Evolutionary conservation across 345 rosid genomes (phyloP), one percentile per base, ranked within the genome.

Genomic region (Pistacia vera): DNA sequence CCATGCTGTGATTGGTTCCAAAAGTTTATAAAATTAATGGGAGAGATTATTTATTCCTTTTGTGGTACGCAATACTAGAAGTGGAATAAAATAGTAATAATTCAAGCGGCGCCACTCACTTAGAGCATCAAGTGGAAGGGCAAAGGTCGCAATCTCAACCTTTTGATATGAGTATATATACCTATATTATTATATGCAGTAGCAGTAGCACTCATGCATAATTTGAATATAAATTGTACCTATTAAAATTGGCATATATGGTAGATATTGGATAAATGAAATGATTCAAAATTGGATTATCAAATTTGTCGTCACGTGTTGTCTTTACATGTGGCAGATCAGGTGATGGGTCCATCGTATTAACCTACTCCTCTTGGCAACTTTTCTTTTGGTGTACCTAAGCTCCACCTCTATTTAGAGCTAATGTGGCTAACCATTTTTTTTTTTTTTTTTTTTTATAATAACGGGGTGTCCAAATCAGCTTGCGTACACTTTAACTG

Each of bases 81-180:
- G 76, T 28, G 25, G 68, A 1, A 57, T 14, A 38, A 1, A 67
- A 9, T 46, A 52, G 65, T 76, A 79, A 84, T 74, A 71, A 81
- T 79, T 75, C 80, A 79, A 79, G 74, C 78, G 81, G 83, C 85
- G 83, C 81, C 83, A 63, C 81, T 71, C 59, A 16, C 64, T 75
- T 68, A 63, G 41, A 38, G 63, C 67, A 70, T 68, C 72, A 48
- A 70, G 22, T 11, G 52, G 63, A 70, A 75, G 35, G 73, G 79
- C 36, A 51, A 79, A 65, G 57, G 78, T 81, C 72, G 18, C 33
- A 54, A 11, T 72, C 73, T 73, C 61, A 8, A 58, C 66, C 67
- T 72, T 72, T 71, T n/a, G 56, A 20, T 69, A 46, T 44, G 9
- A 25, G 25, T 25, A 25, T 25, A 25, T 25, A 25, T 25, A 25